phyloP scores from a whole-genome alignment of 371 early-diverging fungal species.

The Mortierella sp. region DNA sequence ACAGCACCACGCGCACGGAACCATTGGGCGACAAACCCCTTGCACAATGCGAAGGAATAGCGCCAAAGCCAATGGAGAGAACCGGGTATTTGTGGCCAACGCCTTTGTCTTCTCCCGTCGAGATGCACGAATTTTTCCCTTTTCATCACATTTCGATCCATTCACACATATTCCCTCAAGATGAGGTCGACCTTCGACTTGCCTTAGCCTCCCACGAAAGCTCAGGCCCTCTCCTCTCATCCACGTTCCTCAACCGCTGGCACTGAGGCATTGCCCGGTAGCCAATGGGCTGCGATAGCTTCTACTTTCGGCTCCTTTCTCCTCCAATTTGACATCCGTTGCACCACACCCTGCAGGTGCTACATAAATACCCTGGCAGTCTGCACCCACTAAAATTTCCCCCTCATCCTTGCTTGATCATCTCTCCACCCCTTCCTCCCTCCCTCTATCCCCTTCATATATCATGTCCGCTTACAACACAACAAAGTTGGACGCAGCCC shows the following conservation, averaged over 20 bases:
- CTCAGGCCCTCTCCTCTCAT: slow-evolving; percentile 13
- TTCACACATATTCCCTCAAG: no score
- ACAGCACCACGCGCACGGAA: slow-evolving; percentile 10
- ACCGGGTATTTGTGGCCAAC: background rate
- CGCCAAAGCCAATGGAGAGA: background rate
- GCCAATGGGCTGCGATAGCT: slow-evolving; percentile 6
- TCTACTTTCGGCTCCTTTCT: slow-evolving; percentile 7
- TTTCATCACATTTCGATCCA: no score
- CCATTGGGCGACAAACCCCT: slow-evolving; percentile 18
- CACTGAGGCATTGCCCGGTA: background rate
- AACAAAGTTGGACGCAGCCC: slow-evolving; percentile 27
- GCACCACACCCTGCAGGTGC: no score
- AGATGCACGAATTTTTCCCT: no score
- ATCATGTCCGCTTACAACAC: slow-evolving; percentile 31
- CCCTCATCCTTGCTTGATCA: slow-evolving; percentile 25
- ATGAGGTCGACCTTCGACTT: background rate
- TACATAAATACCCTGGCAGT: slow-evolving; percentile 23
- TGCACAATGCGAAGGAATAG: background rate
- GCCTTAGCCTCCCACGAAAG: background rate
- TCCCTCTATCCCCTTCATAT: background rate
- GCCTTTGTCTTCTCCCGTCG: background rate
- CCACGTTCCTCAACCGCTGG: slow-evolving; percentile 29
- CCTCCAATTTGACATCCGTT: background rate
- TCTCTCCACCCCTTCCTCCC: background rate
- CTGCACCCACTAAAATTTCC: slow-evolving; percentile 3